Evolutionary conservation across 2,329 filamentous ascomycete species (phyloP).

Genomic region (Hypomyces perniciosus): DNA sequence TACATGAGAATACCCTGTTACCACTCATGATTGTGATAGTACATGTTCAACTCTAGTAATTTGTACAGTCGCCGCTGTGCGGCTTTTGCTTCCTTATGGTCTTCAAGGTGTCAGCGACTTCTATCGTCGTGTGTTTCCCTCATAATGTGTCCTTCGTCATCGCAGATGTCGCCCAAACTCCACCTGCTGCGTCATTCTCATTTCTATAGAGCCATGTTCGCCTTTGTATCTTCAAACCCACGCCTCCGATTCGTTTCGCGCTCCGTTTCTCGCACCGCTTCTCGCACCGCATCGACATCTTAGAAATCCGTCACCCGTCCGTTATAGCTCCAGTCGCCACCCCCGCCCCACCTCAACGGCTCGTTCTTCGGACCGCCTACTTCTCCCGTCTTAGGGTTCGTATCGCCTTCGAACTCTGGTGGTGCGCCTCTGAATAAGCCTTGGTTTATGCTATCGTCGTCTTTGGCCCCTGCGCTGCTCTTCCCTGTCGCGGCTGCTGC

Average conservation of each 20-base stretch:
- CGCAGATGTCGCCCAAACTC: too few species aligned
- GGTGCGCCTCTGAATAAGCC: constrained; percentile 68
- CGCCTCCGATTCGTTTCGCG: not conserved
- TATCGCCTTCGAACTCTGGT: constrained; percentile 89
- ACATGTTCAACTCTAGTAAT: not conserved
- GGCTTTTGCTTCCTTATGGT: not conserved
- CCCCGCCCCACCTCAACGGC: constrained; percentile 76
- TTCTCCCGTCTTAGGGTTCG: constrained; percentile 90
- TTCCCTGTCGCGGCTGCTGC: constrained; percentile 7
- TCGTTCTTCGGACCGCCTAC: constrained; percentile 97
- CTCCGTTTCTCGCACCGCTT: not conserved
- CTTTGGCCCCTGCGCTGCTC: constrained; percentile 20
- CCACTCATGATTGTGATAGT: not conserved
- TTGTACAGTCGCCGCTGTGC: not conserved
- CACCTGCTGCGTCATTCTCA: too few species aligned
- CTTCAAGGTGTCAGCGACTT: not conserved
- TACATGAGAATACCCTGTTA: constrained; percentile 1
- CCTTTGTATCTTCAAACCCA: not conserved
- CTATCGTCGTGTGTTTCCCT: not conserved
- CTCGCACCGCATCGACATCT: constrained; percentile 1
- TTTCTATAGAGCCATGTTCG: too few species aligned
- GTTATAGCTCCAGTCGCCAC: constrained; percentile 85
- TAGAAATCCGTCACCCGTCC: constrained; percentile 89
- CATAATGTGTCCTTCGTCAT: too few species aligned
- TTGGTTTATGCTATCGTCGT: constrained; percentile 47